phyloP scores from a whole-genome alignment of 306 rosid species.

The Biancaea sappan region DNA sequence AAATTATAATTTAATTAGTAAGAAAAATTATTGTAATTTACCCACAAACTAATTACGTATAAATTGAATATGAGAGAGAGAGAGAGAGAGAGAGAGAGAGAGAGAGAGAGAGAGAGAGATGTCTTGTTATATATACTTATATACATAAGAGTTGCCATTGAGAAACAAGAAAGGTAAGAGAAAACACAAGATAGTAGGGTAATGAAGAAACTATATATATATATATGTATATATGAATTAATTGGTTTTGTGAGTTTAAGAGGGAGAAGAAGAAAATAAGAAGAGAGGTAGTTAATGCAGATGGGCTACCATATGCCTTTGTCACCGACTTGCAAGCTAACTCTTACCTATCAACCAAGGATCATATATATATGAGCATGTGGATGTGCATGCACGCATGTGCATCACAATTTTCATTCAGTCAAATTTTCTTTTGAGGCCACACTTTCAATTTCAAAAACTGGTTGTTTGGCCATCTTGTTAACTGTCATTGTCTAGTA shows the following conservation, averaged over 20 bases:
- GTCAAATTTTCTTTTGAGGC: too few relatives aligned
- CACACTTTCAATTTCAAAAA: too few relatives aligned
- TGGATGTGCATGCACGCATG: conserved; percentile 1
- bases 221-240: not conserved
- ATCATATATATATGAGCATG: conserved; percentile 42
- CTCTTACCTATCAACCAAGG: conserved; percentile 55
- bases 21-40: too few relatives aligned
- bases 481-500: not conserved
- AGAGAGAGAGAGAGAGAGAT: too few relatives aligned
- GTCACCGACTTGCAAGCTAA: conserved; percentile 63
- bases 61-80: too few relatives aligned
- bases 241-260: not conserved
- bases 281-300: conserved; percentile 53
- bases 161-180: not conserved
- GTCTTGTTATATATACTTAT: too few relatives aligned
- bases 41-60: too few relatives aligned
- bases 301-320: conserved; percentile 56
- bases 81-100: too few relatives aligned
- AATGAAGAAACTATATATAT: not conserved
- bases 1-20: too few relatives aligned
- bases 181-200: not conserved
- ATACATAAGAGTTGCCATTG: conserved; percentile 27
- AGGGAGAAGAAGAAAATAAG: not conserved
- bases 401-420: not conserved
- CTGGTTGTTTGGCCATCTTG: conserved; percentile 9